Evolutionary conservation across 805 yeast species (phyloP).

Genomic region (Scheffersomyces lignosus): DNA sequence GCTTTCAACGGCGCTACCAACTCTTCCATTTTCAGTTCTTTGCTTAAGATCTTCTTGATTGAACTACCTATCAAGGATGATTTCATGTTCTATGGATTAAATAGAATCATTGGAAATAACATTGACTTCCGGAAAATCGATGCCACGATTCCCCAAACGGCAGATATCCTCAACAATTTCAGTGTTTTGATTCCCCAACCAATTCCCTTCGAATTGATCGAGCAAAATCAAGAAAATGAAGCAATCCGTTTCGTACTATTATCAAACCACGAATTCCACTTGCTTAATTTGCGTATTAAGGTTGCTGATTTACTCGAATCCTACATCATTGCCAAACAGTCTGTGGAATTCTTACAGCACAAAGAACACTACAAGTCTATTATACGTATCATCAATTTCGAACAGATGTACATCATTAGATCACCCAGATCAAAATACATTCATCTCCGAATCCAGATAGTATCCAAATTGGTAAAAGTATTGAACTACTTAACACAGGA

Average conservation of each 20-base stretch:
- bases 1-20: slow-evolving; percentile 15
- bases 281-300: slow-evolving; percentile 42
- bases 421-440: slow-evolving; percentile 45
- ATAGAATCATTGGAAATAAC: slow-evolving; percentile 54
- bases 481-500: slow-evolving; percentile 40
- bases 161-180: slow-evolving; percentile 20
- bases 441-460: slow-evolving; percentile 36
- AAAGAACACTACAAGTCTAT: slow-evolving; percentile 41
- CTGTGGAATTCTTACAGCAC: slow-evolving; percentile 28
- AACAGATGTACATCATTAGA: slow-evolving; percentile 47
- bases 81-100: slow-evolving; percentile 53
- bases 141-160: slow-evolving; percentile 36
- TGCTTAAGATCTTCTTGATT: slow-evolving; percentile 38
- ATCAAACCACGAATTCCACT: slow-evolving; percentile 44
- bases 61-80: slow-evolving; percentile 42
- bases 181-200: slow-evolving; percentile 30
- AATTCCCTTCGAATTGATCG: slow-evolving; percentile 16
- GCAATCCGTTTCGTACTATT: slow-evolving; percentile 15
- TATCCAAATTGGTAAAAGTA: slow-evolving; percentile 40
- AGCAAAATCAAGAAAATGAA: slow-evolving; percentile 4
- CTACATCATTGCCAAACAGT: slow-evolving; percentile 28
- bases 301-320: slow-evolving; percentile 53
- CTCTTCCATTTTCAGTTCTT: slow-evolving; percentile 23
- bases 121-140: slow-evolving; percentile 42
- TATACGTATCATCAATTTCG: slow-evolving; percentile 45